Base-by-base conservation (phyloP, 2,329 filamentous ascomycete genomes). In the Fusarium gaditjirri region DNA sequence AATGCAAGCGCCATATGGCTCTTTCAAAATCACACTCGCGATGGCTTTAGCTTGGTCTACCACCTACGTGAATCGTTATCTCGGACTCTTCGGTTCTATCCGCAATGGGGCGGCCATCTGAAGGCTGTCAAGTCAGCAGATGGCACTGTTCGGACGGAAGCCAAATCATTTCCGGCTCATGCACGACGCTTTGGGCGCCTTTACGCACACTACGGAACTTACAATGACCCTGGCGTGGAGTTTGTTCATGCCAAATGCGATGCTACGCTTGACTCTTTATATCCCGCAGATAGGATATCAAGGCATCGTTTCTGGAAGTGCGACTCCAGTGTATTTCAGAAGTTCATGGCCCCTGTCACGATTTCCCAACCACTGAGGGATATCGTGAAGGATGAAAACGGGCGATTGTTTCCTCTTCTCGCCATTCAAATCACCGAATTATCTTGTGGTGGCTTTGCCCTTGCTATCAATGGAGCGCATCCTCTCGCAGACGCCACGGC, bases 401-500 rank as follows among this genome's bases (percentile, higher is more conserved):
- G 59, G 0, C 16, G 25, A 8, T n/a, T 42, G 1, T 41, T 46
- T 12, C 68, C 76, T 19, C 47, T 72, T 1, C 46, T 78, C 27
- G 56, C 75, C 8, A 50, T 77, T 2, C 77, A 77, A 39, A 21
- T 76, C 2, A 78, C 77, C 0, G 39, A 72, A 4, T 12, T 78
- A 8, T 65, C 73, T 1, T 76, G 76, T 6, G 75, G 72, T 3
- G 77, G 71, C 1, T 73, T 77, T 31, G 61, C 68, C 3, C 17
- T 78, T 1, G 67, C 69, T 2, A 14, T 71, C 8, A 76, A 76
- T 14, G 68, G 60, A 8, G 46, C 67, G 2, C 77, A 78, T 62
- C 73, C 71, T 25, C 54, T 78, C 2, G 75, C 76, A 12, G 77
- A 78, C 41, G 73, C 72, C 8, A 69, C 71, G 1, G 60, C 70